A percentile compares a stretch with the other conserved stretches of the same genome.
These are phyloP conservation scores for Solanum chilense DNA, from an alignment of 257 asterid species.

Conservation along the genomic window DNA sequence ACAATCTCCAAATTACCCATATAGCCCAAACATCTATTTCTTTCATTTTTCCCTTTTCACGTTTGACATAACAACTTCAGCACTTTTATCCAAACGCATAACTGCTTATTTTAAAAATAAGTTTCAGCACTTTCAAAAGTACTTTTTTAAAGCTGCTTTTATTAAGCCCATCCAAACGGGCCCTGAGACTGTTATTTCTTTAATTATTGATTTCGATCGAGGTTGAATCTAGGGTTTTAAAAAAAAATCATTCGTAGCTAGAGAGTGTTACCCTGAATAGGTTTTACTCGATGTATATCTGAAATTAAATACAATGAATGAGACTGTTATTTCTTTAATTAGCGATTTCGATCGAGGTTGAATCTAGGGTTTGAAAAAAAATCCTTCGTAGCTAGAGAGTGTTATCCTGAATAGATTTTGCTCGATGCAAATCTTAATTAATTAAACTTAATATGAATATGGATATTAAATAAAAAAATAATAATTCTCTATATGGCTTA, in stretches of 20 bases:
- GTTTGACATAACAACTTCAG: too few species aligned
- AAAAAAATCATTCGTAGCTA: not conserved
- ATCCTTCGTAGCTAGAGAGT: not conserved
- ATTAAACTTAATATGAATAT: not conserved
- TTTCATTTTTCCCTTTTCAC: too few species aligned
- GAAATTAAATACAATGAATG: not conserved
- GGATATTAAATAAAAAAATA: too few species aligned
- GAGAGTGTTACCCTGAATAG: not conserved
- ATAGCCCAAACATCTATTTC: too few species aligned
- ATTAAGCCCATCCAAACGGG: too few species aligned
- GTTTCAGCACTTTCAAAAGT: too few species aligned
- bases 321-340: not conserved
- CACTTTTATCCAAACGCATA: too few species aligned
- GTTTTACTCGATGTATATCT: rapidly evolving
- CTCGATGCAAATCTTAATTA: not conserved
- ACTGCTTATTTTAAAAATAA: too few species aligned
- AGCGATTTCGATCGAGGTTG: not conserved
- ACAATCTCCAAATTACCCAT: too few species aligned
- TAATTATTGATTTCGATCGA: not conserved
- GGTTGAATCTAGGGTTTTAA: not conserved
- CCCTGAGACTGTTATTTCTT: not conserved
- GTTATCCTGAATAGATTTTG: not conserved
- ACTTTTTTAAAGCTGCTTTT: too few species aligned
- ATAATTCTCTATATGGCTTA: not conserved
- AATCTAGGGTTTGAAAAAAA: not conserved